These are phyloP conservation scores for Thielaviopsis musarum DNA, from an alignment of 2,329 filamentous ascomycete species.

Conservation along the genomic window DNA sequence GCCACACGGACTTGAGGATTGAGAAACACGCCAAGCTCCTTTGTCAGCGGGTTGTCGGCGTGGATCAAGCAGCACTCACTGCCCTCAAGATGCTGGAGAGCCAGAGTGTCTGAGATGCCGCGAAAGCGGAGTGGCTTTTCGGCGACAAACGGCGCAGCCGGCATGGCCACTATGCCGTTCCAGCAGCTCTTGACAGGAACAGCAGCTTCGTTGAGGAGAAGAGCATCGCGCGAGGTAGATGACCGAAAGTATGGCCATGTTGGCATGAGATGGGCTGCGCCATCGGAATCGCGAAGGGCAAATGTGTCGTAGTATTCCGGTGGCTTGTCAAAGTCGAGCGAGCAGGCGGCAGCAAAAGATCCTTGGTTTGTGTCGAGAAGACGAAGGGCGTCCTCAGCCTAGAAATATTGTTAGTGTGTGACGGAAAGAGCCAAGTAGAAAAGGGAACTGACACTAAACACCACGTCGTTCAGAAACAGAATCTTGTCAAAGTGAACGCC, in stretches of 20 bases:
- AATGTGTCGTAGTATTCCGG: slow-evolving; percentile 46
- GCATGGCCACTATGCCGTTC: slow-evolving; percentile 33
- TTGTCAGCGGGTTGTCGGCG: slow-evolving; percentile 46
- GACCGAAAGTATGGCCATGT: slow-evolving; percentile 44
- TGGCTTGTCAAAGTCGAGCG: slow-evolving; percentile 39
- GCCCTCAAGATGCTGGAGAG: slow-evolving; percentile 48
- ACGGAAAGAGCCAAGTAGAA: not conserved
- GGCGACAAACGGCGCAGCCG: slow-evolving; percentile 37
- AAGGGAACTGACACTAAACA: slow-evolving; percentile 32
- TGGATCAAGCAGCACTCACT: slow-evolving; percentile 68
- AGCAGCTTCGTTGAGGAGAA: slow-evolving; percentile 30
- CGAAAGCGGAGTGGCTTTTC: slow-evolving; percentile 37
- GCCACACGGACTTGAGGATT: slow-evolving; percentile 55
- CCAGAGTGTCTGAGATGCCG: slow-evolving; percentile 45
- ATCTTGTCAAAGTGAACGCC: slow-evolving; percentile 40
- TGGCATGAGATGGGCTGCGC: slow-evolving; percentile 32
- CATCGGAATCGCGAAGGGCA: slow-evolving; percentile 37
- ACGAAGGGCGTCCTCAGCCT: slow-evolving; percentile 37
- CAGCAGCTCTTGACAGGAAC: slow-evolving; percentile 29
- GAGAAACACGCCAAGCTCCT: slow-evolving; percentile 40
- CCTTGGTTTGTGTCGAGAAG: slow-evolving; percentile 41
- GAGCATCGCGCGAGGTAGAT: slow-evolving; percentile 31
- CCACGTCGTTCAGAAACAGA: slow-evolving; percentile 46
- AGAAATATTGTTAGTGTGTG: not conserved
- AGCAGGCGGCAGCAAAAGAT: slow-evolving; percentile 44